Conservation (phyloP, 2,329 filamentous ascomycete genomes). For the Fusarium sp. region DNA sequence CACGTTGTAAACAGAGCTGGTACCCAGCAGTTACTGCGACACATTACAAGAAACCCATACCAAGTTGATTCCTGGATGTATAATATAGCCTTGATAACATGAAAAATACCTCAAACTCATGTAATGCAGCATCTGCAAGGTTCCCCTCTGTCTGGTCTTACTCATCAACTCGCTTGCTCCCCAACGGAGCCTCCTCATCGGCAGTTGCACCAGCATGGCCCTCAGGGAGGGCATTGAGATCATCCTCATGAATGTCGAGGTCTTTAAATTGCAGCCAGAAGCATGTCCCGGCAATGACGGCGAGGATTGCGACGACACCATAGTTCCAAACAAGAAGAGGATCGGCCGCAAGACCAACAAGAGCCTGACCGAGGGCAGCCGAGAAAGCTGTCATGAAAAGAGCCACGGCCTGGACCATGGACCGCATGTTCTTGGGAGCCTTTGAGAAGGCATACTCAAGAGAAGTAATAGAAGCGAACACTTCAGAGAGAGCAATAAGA, state of each 20-base stretch:
- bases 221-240: slow-evolving; percentile 67
- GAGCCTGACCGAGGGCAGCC: slow-evolving; percentile 72
- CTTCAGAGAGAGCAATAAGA: slow-evolving; percentile 60
- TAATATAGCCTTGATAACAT: not conserved
- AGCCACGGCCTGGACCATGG: slow-evolving; percentile 73
- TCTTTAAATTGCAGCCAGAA: slow-evolving; percentile 73
- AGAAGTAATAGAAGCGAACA: slow-evolving; percentile 63
- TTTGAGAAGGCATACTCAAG: slow-evolving; percentile 83
- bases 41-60: not conserved
- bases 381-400: slow-evolving; percentile 77
- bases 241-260: slow-evolving; percentile 73
- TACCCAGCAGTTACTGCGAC: not conserved
- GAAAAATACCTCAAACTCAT: not conserved
- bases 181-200: slow-evolving; percentile 36
- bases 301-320: slow-evolving; percentile 71
- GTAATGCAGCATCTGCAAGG: not conserved
- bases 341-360: slow-evolving; percentile 58
- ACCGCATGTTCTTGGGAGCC: slow-evolving; percentile 80
- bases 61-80: not conserved
- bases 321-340: slow-evolving; percentile 82
- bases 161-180: slow-evolving; percentile 30
- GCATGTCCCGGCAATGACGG: slow-evolving; percentile 68
- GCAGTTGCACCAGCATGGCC: slow-evolving; percentile 43
- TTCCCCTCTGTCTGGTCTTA: not conserved
- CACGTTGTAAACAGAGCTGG: not conserved